Percentiles rank a stretch among this genome's conserved stretches.
phyloP scores from a whole-genome alignment of 306 rosid genomes.

The Cicer yamashitae region DNA sequence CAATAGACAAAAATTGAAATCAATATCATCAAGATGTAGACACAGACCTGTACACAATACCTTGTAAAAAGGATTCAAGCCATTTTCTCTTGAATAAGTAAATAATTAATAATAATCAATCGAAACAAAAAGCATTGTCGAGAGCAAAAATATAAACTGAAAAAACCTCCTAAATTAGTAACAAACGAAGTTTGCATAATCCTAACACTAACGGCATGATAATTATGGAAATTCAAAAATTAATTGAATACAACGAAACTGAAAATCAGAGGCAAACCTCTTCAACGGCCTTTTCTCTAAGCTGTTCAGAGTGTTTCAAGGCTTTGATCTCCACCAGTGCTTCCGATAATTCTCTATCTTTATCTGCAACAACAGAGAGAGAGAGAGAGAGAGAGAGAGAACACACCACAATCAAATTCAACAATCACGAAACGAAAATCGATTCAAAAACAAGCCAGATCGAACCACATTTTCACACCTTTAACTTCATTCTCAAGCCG shows the following conservation, averaged over 20 bases:
- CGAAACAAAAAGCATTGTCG: conserved; percentile 33
- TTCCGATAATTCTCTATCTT: conserved; percentile 91
- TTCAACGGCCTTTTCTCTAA: conserved; percentile 96
- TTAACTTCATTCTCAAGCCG: conserved; percentile 98
- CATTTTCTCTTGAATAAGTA: not conserved
- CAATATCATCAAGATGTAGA: conserved; percentile 34
- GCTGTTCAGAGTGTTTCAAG: conserved; percentile 83
- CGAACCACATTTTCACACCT: conserved; percentile 90
- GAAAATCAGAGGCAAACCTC: conserved; percentile 61
- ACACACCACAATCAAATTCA: conserved; percentile 40
- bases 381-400: not conserved
- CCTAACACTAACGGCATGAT: not conserved
- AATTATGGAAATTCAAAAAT: conserved; percentile 5
- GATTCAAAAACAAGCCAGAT: conserved; percentile 61
- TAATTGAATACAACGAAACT: not conserved
- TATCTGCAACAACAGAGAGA: conserved; percentile 63
- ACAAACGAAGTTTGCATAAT: conserved; percentile 12
- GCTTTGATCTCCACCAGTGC: conserved; percentile 99
- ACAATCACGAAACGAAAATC: conserved; percentile 47
- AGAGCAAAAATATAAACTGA: conserved; percentile 1
- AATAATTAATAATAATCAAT: not conserved
- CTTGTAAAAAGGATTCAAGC: not conserved
- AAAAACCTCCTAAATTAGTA: conserved; percentile 34
- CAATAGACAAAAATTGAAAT: conserved; percentile 30
- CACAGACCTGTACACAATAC: not conserved